Conservation (phyloP, 2,329 filamentous ascomycete species). For the Penicillium olsonii region DNA sequence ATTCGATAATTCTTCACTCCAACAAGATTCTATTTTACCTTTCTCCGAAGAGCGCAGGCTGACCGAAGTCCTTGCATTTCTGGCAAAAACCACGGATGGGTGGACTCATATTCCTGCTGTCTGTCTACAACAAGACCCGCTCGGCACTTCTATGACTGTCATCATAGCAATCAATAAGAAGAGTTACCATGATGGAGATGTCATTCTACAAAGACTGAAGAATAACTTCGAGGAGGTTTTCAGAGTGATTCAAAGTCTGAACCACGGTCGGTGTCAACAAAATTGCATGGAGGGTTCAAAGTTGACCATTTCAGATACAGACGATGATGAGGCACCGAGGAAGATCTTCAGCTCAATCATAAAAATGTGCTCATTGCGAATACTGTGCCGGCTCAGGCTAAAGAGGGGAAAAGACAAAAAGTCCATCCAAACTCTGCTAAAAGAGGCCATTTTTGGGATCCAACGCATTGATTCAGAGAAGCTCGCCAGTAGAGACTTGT, state of each 20-base stretch:
- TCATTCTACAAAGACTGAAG: conserved; percentile 19
- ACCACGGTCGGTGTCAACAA: conserved; percentile 13
- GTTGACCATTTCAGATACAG: background rate
- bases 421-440: conserved; percentile 12
- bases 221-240: conserved; percentile 11
- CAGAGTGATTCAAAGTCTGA: conserved; percentile 3
- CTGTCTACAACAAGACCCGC: conserved; percentile 30
- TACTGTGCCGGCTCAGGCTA: conserved; percentile 31
- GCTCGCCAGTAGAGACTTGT: conserved; percentile 12
- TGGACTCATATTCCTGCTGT: conserved; percentile 37
- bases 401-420: conserved; percentile 9
- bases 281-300: background rate
- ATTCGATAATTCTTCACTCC: background rate
- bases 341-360: conserved; percentile 30
- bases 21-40: conserved; percentile 21
- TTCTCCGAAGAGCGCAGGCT: conserved; percentile 37
- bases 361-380: conserved; percentile 34
- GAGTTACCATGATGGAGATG: conserved; percentile 13
- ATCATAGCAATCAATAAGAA: conserved; percentile 37
- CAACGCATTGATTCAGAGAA: conserved; percentile 1
- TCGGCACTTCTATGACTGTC: conserved; percentile 25
- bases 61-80: conserved; percentile 34
- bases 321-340: background rate
- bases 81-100: conserved; percentile 33
- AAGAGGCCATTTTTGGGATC: conserved; percentile 6